Conservation (phyloP, 2,329 filamentous ascomycete genomes). For the Reticulascus tulasneorum region DNA sequence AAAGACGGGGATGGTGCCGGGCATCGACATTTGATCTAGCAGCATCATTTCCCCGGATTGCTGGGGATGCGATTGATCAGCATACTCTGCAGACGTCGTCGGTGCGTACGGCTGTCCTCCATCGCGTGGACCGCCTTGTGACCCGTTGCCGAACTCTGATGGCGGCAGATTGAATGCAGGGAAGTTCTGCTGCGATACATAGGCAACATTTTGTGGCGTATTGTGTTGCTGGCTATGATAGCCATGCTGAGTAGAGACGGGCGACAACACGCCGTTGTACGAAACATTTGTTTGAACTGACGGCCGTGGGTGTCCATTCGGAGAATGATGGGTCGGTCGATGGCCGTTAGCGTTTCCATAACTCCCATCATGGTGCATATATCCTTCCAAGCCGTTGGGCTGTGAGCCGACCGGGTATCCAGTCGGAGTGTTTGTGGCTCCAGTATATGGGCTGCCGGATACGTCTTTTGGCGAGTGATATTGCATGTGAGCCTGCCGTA, state of each 20-base stretch:
- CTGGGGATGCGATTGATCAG: slow-evolving; percentile 38
- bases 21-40: slow-evolving; percentile 58
- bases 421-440: slow-evolving; percentile 37
- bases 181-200: slow-evolving; percentile 58
- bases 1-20: slow-evolving; percentile 79
- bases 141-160: slow-evolving; percentile 45
- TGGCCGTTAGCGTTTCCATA: slow-evolving; percentile 27
- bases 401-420: slow-evolving; percentile 22
- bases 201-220: slow-evolving; percentile 44
- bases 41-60: slow-evolving; percentile 53
- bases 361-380: slow-evolving; percentile 35
- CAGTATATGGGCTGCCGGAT: slow-evolving; percentile 42
- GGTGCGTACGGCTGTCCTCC: slow-evolving; percentile 32
- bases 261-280: slow-evolving; percentile 53
- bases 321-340: slow-evolving; percentile 34
- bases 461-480: slow-evolving; percentile 44
- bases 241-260: slow-evolving; percentile 45
- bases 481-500: slow-evolving; percentile 34
- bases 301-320: slow-evolving; percentile 39
- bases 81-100: slow-evolving; percentile 38
- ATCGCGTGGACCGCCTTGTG: slow-evolving; percentile 26
- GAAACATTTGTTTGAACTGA: slow-evolving; percentile 42
- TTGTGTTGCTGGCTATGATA: slow-evolving; percentile 43
- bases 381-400: slow-evolving; percentile 36
- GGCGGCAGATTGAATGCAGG: slow-evolving; percentile 60